Evolutionary conservation across 164 flowering plant genomes (phyloP).

Genomic region (Stephania yunnanensis): DNA sequence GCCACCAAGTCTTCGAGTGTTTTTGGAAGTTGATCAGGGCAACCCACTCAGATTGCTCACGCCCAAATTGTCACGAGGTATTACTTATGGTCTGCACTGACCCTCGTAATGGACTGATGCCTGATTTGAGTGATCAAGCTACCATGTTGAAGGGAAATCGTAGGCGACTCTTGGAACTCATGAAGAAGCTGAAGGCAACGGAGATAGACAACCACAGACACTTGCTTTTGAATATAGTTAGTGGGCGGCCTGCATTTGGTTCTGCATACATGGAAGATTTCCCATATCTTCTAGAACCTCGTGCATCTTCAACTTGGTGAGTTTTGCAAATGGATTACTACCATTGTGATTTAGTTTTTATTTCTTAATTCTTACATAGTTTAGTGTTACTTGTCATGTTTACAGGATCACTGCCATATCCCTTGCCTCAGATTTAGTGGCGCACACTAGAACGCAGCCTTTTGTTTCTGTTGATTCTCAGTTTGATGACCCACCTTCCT

Average conservation of each 20-base stretch:
- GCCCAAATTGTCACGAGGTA: slow-evolving; percentile 51
- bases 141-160: slow-evolving; percentile 64
- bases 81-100: slow-evolving; percentile 75
- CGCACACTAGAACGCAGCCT: slow-evolving; percentile 38
- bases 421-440: slow-evolving; percentile 68
- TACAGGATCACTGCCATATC: slow-evolving; percentile 77
- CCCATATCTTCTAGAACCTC: slow-evolving; percentile 82
- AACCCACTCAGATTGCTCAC: slow-evolving; percentile 40
- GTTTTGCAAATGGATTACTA: slow-evolving; percentile 9
- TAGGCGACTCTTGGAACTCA: slow-evolving; percentile 61
- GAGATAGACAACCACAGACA: slow-evolving; percentile 60
- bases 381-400: slow-evolving; percentile 23
- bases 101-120: slow-evolving; percentile 89
- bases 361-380: slow-evolving; percentile 1
- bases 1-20: slow-evolving; percentile 85
- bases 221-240: slow-evolving; percentile 67
- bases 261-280: slow-evolving; percentile 76
- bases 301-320: slow-evolving; percentile 63
- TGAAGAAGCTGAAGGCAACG: slow-evolving; percentile 82
- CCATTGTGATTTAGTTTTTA: background rate
- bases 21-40: slow-evolving; percentile 76
- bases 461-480: slow-evolving; percentile 32
- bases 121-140: slow-evolving; percentile 42
- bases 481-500: slow-evolving; percentile 27
- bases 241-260: slow-evolving; percentile 57